Conservation (phyloP, 2,329 filamentous ascomycete species). For the Thelonectria blattea region DNA sequence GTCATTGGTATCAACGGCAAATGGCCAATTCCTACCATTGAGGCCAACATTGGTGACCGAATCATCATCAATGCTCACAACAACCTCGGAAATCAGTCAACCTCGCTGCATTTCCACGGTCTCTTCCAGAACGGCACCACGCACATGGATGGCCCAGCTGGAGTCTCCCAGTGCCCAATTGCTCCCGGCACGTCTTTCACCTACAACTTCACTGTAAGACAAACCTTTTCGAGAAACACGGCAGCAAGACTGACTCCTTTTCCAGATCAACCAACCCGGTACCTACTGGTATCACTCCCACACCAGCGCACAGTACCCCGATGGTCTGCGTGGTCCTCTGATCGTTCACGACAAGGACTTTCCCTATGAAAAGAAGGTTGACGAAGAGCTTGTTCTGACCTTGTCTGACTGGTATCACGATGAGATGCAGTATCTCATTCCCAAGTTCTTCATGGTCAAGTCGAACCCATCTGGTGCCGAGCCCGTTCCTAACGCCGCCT, state of each 20-base stretch:
- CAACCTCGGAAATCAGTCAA: slow-evolving; percentile 65
- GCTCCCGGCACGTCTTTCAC: slow-evolving; percentile 67
- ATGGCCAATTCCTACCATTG: slow-evolving; percentile 75
- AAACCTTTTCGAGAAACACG: not conserved
- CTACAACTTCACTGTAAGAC: slow-evolving; percentile 70
- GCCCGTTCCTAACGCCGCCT: slow-evolving; percentile 70
- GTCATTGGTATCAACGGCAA: slow-evolving; percentile 78
- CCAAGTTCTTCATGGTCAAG: slow-evolving; percentile 60
- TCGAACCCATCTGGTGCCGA: slow-evolving; percentile 64
- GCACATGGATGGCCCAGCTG: slow-evolving; percentile 73
- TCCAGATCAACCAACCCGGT: slow-evolving; percentile 66
- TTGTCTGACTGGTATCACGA: slow-evolving; percentile 76
- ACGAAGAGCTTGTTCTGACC: slow-evolving; percentile 68
- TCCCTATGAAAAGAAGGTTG: slow-evolving; percentile 63
- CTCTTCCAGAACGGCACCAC: slow-evolving; percentile 70
- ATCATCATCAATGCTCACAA: slow-evolving; percentile 66
- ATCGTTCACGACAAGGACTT: slow-evolving; percentile 67
- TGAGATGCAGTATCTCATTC: slow-evolving; percentile 55
- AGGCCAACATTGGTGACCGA: slow-evolving; percentile 66
- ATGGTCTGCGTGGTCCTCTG: slow-evolving; percentile 69
- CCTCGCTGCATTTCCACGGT: slow-evolving; percentile 74
- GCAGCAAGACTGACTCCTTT: not conserved
- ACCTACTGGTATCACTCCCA: slow-evolving; percentile 85
- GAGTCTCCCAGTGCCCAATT: slow-evolving; percentile 72
- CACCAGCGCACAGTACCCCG: slow-evolving; percentile 70